Base-by-base conservation (phyloP, 306 rosid species). In the Cicer arietinum region DNA sequence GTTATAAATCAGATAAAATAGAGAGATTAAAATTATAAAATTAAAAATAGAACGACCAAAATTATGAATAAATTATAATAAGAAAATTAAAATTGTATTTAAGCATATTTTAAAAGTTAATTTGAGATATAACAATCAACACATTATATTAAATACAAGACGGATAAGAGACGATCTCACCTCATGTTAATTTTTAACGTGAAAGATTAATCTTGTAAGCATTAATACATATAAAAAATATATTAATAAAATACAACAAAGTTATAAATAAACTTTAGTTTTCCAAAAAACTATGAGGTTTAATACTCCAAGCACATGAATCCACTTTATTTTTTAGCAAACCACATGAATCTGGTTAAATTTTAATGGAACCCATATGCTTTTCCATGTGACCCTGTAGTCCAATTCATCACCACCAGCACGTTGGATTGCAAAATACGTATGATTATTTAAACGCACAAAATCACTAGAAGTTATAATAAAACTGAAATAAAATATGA, bases 311-410 rank as follows among this genome's bases (percentile, higher is more conserved):
- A 45, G 68, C 81, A 77, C 76, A 77, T 68, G 81, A 77, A 45
- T 11, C 30, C 13, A 25, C 69, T 45, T 11, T 58, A 4, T 30
- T 30, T 58, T 22, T 12, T 58, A 6, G 40, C 11, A 16, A 77
- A 57, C 60, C 81, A 77, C 76, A 77, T 68, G 81, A 77, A 35
- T 16, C 30, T 45, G 25, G 61, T 30, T 35, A 37, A 72, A 44
- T 56, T 56, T 67, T 8, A 76, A 57, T 35, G 6, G 18, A 68
- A 16, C 18, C 51, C 81, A 67, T 53, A 10, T n/a, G 41, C 71
- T 35, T 77, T 67, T 68, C 69, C 81, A 77, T 68, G 81, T 58
- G 76, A 77, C 35, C 8, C 8, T 67, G 75, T 20, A 68, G 52
- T 45, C 75, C 51, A 67, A 45, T 56, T 54, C 52, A 67, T 56